These are phyloP conservation scores for Trametes pubescens DNA, from an alignment of 1,284 basidiomycete genomes.

Conservation along the genomic window DNA sequence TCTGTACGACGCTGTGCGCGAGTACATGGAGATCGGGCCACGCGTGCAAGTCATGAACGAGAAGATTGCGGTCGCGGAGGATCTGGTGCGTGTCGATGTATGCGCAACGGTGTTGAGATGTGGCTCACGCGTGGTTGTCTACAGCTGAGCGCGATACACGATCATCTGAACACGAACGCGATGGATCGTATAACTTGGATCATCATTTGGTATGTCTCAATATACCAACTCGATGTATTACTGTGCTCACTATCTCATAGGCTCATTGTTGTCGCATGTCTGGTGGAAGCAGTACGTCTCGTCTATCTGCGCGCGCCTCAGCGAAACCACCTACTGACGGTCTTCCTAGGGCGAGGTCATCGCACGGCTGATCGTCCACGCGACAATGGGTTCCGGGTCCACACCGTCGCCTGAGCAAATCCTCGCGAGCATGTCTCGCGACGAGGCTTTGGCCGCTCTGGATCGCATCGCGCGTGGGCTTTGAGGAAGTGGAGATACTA, in stretches of 20 bases:
- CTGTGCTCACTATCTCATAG: conserved; percentile 44
- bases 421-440: conserved; percentile 33
- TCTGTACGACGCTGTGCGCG: conserved; percentile 92
- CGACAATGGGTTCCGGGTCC: conserved; percentile 43
- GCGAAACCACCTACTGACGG: neutral
- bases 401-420: conserved; percentile 24
- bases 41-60: conserved; percentile 92
- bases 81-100: conserved; percentile 67
- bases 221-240: neutral
- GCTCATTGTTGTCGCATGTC: conserved; percentile 88
- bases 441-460: conserved; percentile 35
- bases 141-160: conserved; percentile 93
- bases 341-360: conserved; percentile 77
- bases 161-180: conserved; percentile 89
- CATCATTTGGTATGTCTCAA: conserved; percentile 82
- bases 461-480: conserved; percentile 33
- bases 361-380: conserved; percentile 80
- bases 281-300: conserved; percentile 78
- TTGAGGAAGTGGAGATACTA: neutral
- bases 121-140: conserved; percentile 12
- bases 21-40: conserved; percentile 93
- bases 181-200: conserved; percentile 97
- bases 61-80: conserved; percentile 86
- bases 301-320: neutral
- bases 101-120: neutral